Evolutionary conservation across 2,329 filamentous ascomycete species (phyloP).

Genomic region (Colletotrichum gigasporum): DNA sequence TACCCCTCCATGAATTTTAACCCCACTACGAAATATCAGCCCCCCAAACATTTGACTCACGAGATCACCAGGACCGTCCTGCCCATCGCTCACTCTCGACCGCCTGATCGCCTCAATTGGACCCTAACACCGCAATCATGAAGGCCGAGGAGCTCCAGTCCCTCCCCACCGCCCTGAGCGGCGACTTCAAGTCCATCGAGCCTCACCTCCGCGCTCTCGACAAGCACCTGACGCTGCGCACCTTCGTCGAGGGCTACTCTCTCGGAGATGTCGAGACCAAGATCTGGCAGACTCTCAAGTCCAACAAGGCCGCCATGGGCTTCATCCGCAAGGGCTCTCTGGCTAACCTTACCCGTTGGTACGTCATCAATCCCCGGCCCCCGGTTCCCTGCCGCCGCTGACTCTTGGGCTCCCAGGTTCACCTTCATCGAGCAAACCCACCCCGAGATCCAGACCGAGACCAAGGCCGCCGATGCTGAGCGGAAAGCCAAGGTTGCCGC

Average conservation of each 20-base stretch:
- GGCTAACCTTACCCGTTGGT: slow-evolving; percentile 82
- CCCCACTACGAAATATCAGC: slow-evolving; percentile 32
- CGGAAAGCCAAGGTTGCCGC: slow-evolving; percentile 75
- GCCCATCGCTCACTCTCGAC: slow-evolving; percentile 7
- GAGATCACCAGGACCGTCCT: slow-evolving; percentile 25
- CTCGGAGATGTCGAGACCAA: slow-evolving; percentile 81
- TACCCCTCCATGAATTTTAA: slow-evolving; percentile 32
- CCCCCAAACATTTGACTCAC: slow-evolving; percentile 32
- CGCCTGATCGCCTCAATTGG: slow-evolving; percentile 20
- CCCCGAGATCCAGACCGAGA: slow-evolving; percentile 76
- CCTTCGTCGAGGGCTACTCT: slow-evolving; percentile 84
- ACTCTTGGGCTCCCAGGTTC: slow-evolving; percentile 56
- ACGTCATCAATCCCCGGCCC: not conserved
- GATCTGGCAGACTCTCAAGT: slow-evolving; percentile 84
- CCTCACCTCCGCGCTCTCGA: slow-evolving; percentile 80
- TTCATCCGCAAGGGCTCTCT: slow-evolving; percentile 83
- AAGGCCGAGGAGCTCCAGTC: slow-evolving; percentile 65
- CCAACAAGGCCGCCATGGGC: slow-evolving; percentile 84
- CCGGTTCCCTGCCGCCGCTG: not conserved
- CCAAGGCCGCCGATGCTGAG: slow-evolving; percentile 76
- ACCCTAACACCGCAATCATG: slow-evolving; percentile 51
- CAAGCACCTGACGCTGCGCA: slow-evolving; percentile 86
- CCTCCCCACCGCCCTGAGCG: slow-evolving; percentile 60
- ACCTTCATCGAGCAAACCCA: slow-evolving; percentile 83
- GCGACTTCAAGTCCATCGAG: slow-evolving; percentile 86